Evolutionary conservation across 2,329 filamentous ascomycete genomes (phyloP).

Genomic region (Fusarium abutilonis): DNA sequence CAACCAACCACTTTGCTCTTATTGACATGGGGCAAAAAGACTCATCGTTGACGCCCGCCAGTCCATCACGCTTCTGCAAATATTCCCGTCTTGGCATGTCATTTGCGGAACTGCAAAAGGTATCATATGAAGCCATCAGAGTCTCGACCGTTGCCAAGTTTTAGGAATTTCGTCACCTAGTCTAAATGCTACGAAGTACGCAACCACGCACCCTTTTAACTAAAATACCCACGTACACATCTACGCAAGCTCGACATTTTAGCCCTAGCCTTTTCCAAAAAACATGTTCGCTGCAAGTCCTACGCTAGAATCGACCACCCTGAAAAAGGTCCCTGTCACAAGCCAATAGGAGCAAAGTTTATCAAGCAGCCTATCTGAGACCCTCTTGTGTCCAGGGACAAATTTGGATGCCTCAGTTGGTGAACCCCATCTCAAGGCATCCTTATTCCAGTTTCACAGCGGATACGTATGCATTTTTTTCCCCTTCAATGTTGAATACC

Average conservation of each 20-base stretch:
- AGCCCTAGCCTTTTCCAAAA: conserved; percentile 29
- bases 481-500: neutral
- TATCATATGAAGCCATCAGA: conserved; percentile 22
- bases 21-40: conserved; percentile 12
- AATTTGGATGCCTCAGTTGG: conserved; percentile 33
- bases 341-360: conserved; percentile 42
- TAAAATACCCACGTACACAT: conserved; percentile 29
- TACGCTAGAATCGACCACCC: conserved; percentile 5
- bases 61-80: conserved; percentile 9
- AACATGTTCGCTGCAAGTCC: conserved; percentile 15
- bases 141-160: conserved; percentile 13
- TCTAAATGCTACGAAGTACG: conserved; percentile 13
- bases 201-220: conserved; percentile 22
- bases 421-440: conserved; percentile 44
- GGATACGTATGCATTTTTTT: conserved; percentile 42
- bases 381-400: conserved; percentile 25
- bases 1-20: conserved; percentile 9
- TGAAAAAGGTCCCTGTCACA: conserved; percentile 14
- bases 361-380: conserved; percentile 45
- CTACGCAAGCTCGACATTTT: conserved; percentile 39
- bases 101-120: conserved; percentile 1
- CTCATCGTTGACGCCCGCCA: conserved; percentile 26
- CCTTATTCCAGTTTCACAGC: conserved; percentile 39
- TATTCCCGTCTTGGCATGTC: conserved; percentile 20
- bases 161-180: conserved; percentile 8